Evolutionary conservation across 2,329 filamentous ascomycete genomes (phyloP), one percentile per base, ranked within the genome.

Genomic region (Rhinocladiella mackenziei): DNA sequence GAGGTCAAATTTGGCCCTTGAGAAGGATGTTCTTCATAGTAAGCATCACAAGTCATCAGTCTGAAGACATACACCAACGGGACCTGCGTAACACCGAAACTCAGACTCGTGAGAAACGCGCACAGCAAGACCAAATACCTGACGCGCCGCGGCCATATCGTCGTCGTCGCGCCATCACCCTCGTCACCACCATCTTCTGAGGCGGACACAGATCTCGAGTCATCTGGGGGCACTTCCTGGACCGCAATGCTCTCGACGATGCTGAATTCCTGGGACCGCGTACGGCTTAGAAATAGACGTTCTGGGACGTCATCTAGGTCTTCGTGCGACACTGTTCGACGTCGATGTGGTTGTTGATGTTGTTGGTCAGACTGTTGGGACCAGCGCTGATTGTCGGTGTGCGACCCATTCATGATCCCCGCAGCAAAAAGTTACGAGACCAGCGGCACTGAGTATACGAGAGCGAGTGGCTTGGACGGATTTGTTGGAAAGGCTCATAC

Each of bases 41-140:
- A 87, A 39, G 76, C 73, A 42, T 86, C 79, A 62, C 83, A 87
- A 37, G 78, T 80, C 81, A 86, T 86, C 1, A 84, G 60, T 45
- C 80, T 79, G 55, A 86, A 85, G 17, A 82, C 79, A 61, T 83
- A 84, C 33, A 84, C 62, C 4, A 75, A 14, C 11, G 71, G 71
- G 3, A 73, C 71, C 56, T 74, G 71, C 0, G 72, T 75, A 14
- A 74, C 68, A 14, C 66, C 62, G 56, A 75, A 74, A 4, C 69
- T 70, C 23, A 73, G 54, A 3, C 70, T 80, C 41, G 82, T 75
- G 11, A 83, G 63, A 56, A 82, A 82, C 5, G 75, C 77, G 44
- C 76, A 75, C 31, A 83, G 57, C 25, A 83, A 62, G 31, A 58
- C 42, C 22, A 54, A 30, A 38, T 57, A 50, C 20, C 28, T 37